Evolutionary conservation across 2,329 filamentous ascomycete genomes (phyloP).

Genomic region (Diaporthe sp.): DNA sequence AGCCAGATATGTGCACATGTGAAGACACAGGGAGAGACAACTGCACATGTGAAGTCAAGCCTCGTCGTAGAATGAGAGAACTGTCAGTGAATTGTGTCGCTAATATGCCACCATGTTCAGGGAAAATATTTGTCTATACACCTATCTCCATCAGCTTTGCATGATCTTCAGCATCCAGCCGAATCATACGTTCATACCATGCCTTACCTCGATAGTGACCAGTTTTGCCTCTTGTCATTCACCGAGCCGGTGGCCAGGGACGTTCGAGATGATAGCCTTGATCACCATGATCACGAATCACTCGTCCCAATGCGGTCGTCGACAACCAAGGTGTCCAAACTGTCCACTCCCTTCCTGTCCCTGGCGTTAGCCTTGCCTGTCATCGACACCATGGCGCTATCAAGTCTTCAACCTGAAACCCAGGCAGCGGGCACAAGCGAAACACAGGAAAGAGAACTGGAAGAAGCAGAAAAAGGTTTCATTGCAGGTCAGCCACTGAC

Average conservation of each 20-base stretch:
- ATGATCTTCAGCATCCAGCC: not conserved
- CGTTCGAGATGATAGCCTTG: not conserved
- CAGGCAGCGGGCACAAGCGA: not conserved
- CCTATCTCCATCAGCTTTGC: not conserved
- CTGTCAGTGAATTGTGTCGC: not conserved
- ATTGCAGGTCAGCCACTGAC: not conserved
- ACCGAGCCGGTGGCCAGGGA: not conserved
- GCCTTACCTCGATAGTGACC: constrained; percentile 18
- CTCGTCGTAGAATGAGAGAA: not conserved
- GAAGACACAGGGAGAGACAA: not conserved
- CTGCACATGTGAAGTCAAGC: too few relatives aligned
- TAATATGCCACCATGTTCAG: not conserved
- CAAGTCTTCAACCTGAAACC: not conserved
- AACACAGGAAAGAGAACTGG: not conserved
- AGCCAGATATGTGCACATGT: not conserved
- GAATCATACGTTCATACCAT: not conserved
- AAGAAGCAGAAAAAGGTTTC: not conserved
- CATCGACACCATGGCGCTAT: not conserved
- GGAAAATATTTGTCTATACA: too few relatives aligned
- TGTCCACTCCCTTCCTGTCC: constrained; percentile 13
- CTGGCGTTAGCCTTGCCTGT: constrained; percentile 16
- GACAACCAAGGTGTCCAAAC: not conserved
- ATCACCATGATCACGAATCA: not conserved
- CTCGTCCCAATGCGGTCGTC: too few relatives aligned
- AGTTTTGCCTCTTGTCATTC: constrained; percentile 28